Evolutionary conservation across 2,329 filamentous ascomycete species (phyloP), one percentile per base, ranked within the genome.

Genomic region (Sporothrix humicola): DNA sequence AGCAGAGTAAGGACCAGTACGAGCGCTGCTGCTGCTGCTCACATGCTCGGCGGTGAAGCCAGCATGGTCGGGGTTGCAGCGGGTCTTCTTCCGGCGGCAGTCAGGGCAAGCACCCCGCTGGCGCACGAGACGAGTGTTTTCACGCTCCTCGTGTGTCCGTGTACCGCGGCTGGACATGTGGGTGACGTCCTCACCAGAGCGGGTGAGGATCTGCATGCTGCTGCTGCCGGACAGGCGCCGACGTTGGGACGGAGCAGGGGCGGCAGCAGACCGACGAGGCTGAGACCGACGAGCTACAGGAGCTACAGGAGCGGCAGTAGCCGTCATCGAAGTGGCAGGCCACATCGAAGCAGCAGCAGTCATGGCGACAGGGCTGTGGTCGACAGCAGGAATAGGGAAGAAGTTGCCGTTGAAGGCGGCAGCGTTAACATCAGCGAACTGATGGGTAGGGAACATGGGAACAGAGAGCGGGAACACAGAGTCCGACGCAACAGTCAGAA

Each of bases 81-180:
- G 86, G 56, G 88, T 84, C 86, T 91, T 91, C 85, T 90, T 91
- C 79, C 83, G 84, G 74, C 85, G 83, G 82, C 89, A 91, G 74
- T 84, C 83, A 59, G 90, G 87, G 79, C 89, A 91, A n/a, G 89
- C 89, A 82, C 90, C 90, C 79, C 91, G 88, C 78, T 89, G 89
- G 74, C 89, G 84, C 87, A 91, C 91, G 65, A 91, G 81, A 77
- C 90, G 89, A 6, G 89, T 89, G 78, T 91, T 89, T 71, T 91
- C 89, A 48, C 89, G 86, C 83, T 91, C 89, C 83, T 91, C 89
- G 84, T 89, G 90, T 71, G 89, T 90, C 82, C 91, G 91, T 80
- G 86, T 88, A 48, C 89, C 88, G 54, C 89, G 85, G 17, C 88
- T 89, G 15, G 88, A 87, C 72, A 86, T 85, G 80, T 89, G 88